Evolutionary conservation across 2,329 filamentous ascomycete species (phyloP).

Genomic region (Fusarium annulatum): DNA sequence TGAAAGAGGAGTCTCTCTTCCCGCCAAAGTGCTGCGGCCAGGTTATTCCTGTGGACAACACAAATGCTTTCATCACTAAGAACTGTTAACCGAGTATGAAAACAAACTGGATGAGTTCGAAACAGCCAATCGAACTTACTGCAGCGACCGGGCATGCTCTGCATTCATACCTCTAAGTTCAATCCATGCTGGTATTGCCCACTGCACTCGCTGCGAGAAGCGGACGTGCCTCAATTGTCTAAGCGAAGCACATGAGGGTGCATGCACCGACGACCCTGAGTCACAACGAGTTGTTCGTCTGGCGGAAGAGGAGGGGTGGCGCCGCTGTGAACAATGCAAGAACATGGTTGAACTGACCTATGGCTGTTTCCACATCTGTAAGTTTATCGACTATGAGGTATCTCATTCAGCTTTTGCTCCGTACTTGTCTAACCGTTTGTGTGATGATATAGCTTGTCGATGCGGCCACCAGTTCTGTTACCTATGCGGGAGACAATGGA

Average conservation of each 20-base stretch:
- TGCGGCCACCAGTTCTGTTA: background rate
- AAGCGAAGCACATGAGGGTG: background rate
- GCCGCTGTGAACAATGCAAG: fast-evolving
- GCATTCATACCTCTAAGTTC: background rate
- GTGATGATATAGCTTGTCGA: background rate
- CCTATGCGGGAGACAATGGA: background rate
- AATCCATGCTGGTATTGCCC: background rate
- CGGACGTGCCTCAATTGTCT: fast-evolving
- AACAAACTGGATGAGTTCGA: fast-evolving
- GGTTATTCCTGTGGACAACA: fast-evolving
- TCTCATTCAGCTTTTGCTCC: background rate
- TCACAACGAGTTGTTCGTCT: fast-evolving
- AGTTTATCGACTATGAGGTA: background rate
- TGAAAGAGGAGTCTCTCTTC: background rate
- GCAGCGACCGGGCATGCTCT: fast-evolving
- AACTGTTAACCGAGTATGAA: fast-evolving
- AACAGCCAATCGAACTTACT: fast-evolving
- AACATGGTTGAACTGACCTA: fast-evolving
- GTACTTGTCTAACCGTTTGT: background rate
- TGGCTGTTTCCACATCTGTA: fast-evolving
- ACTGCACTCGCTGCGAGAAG: background rate
- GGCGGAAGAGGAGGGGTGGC: fast-evolving
- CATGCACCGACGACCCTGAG: background rate
- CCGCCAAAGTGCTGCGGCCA: background rate
- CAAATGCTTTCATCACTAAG: fast-evolving